phyloP scores from a whole-genome alignment of 257 asterid species.

The Voacanga thouarsii region DNA sequence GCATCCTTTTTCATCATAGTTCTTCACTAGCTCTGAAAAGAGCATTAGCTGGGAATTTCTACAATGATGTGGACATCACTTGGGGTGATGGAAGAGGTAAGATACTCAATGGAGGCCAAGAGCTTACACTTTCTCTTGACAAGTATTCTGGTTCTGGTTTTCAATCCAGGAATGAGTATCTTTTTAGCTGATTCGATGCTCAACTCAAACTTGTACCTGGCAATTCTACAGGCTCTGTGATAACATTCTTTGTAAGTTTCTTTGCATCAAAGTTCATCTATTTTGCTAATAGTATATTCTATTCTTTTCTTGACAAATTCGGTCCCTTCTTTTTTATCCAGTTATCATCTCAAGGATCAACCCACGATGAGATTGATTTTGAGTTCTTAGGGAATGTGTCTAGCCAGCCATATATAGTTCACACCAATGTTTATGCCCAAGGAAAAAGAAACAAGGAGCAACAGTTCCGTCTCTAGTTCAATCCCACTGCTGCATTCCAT shows the following conservation, averaged over 20 bases:
- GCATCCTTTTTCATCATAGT: not conserved
- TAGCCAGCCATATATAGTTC: slow-evolving; percentile 55
- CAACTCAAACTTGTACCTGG: slow-evolving; percentile 60
- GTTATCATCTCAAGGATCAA: slow-evolving; percentile 46
- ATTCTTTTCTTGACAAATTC: not conserved
- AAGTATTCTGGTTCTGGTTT: slow-evolving; percentile 65
- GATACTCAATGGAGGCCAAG: slow-evolving; percentile 39
- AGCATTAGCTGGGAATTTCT: slow-evolving; percentile 53
- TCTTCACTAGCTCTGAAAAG: not conserved
- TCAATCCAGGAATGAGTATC: slow-evolving; percentile 40
- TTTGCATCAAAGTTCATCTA: not conserved
- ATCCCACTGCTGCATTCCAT: slow-evolving; percentile 54
- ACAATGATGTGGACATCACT: slow-evolving; percentile 30
- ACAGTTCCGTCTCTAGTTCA: slow-evolving; percentile 64
- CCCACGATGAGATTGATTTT: slow-evolving; percentile 63
- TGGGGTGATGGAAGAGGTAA: slow-evolving; percentile 51
- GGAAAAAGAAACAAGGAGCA: slow-evolving; percentile 55
- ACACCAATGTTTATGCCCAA: slow-evolving; percentile 44
- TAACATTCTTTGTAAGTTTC: slow-evolving; percentile 54
- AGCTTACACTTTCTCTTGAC: slow-evolving; percentile 48
- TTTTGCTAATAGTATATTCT: no score
- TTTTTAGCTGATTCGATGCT: slow-evolving; percentile 51
- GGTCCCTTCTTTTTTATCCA: not conserved
- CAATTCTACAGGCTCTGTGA: slow-evolving; percentile 76
- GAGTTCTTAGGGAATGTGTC: slow-evolving; percentile 59